These are phyloP conservation scores for Pleodorina starrii DNA, from an alignment of 139 green algal species.

Conservation along the genomic window DNA sequence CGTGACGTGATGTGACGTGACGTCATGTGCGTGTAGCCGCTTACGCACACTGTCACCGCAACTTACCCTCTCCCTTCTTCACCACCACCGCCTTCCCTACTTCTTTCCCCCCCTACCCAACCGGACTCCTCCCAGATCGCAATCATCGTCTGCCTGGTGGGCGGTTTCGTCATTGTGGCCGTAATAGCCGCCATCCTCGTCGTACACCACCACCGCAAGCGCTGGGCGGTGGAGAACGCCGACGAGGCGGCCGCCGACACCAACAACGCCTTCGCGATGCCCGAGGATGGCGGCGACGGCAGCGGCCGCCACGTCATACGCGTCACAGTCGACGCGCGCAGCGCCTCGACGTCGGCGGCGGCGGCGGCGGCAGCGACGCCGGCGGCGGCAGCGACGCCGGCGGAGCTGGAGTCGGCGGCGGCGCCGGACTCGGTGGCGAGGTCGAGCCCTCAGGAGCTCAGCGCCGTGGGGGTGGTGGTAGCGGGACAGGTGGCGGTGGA, in stretches of 20 bases:
- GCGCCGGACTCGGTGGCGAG: too few species aligned
- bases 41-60: too few species aligned
- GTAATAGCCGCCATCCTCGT: not conserved
- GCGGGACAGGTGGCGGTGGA: not conserved
- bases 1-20: too few species aligned
- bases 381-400: too few species aligned
- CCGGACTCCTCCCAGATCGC: conserved; percentile 31
- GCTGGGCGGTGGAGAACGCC: conserved; percentile 33
- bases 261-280: not conserved
- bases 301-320: not conserved
- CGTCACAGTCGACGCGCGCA: not conserved
- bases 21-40: too few species aligned
- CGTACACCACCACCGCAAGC: conserved; percentile 28
- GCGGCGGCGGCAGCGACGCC: not conserved
- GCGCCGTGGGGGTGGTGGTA: not conserved
- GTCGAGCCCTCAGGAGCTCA: not conserved
- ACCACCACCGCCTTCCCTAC: too few species aligned
- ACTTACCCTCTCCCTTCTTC: too few species aligned
- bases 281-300: not conserved
- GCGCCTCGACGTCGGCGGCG: not conserved
- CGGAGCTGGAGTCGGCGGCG: too few species aligned
- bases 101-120: too few species aligned
- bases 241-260: not conserved
- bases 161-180: conserved; percentile 21
- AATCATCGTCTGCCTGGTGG: conserved; percentile 45